These are phyloP conservation scores for Helichrysum umbraculigerum DNA, from an alignment of 129 eudicot genomes.

Conservation along the genomic window DNA sequence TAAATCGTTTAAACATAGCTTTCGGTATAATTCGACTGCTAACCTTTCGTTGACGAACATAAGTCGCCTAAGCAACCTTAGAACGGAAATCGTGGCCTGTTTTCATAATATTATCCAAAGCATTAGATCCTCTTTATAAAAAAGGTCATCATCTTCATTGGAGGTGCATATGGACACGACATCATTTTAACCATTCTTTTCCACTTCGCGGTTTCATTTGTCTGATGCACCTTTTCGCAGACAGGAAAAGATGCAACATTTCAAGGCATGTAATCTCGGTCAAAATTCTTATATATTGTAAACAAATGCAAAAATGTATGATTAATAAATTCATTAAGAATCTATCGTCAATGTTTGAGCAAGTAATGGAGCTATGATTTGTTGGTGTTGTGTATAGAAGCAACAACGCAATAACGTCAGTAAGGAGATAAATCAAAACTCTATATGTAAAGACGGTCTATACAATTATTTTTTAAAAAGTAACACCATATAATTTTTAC, in stretches of 20 bases:
- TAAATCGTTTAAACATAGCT: slow-evolving; percentile 89
- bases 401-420: no score
- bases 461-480: no score
- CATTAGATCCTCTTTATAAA: slow-evolving; percentile 63
- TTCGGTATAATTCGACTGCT: slow-evolving; percentile 48
- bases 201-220: slow-evolving; percentile 40
- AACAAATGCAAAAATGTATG: no score
- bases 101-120: slow-evolving; percentile 52
- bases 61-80: slow-evolving; percentile 58
- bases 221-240: slow-evolving; percentile 41
- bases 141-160: slow-evolving; percentile 49
- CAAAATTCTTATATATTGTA: no score
- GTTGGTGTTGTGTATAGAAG: no score
- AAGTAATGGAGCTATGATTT: no score
- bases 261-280: no score
- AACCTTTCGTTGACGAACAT: slow-evolving; percentile 42
- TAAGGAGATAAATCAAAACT: no score
- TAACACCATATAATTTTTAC: no score
- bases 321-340: no score
- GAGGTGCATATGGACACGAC: slow-evolving; percentile 40
- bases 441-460: no score
- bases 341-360: no score
- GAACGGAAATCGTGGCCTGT: slow-evolving; percentile 50
- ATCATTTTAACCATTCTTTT: slow-evolving; percentile 56
- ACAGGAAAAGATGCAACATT: slow-evolving; percentile 59